phyloP scores from a whole-genome alignment of 257 asterid species.

The Echites panduratus region DNA sequence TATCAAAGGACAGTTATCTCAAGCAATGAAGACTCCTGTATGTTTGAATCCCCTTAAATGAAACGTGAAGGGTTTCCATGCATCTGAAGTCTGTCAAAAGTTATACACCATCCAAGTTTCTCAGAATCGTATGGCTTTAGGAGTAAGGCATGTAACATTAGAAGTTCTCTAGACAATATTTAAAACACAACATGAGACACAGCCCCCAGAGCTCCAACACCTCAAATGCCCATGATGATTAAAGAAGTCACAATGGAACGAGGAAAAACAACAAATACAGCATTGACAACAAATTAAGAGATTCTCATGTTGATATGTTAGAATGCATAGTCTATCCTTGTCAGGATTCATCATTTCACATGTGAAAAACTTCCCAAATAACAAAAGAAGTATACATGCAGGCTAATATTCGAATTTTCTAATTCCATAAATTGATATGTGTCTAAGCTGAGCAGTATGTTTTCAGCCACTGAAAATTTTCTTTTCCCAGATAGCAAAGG shows the following conservation, averaged over 20 bases:
- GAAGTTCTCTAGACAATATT: neutral
- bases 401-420: neutral
- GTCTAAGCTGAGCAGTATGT: neutral
- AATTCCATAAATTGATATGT: neutral
- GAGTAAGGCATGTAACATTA: neutral
- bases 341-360: neutral
- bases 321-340: neutral
- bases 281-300: neutral
- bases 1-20: neutral
- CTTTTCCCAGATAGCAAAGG: neutral
- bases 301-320: neutral
- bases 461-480: neutral
- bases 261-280: neutral
- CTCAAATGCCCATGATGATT: neutral
- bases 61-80: neutral
- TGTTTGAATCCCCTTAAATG: neutral
- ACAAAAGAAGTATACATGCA: neutral
- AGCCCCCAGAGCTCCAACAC: neutral
- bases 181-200: neutral
- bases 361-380: neutral
- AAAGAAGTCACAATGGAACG: neutral
- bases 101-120: neutral
- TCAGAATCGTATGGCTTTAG: neutral
- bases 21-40: constrained; percentile 2
- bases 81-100: neutral